Evolutionary conservation across 805 yeast species (phyloP).

Genomic region (Teunomyces cretensis): DNA sequence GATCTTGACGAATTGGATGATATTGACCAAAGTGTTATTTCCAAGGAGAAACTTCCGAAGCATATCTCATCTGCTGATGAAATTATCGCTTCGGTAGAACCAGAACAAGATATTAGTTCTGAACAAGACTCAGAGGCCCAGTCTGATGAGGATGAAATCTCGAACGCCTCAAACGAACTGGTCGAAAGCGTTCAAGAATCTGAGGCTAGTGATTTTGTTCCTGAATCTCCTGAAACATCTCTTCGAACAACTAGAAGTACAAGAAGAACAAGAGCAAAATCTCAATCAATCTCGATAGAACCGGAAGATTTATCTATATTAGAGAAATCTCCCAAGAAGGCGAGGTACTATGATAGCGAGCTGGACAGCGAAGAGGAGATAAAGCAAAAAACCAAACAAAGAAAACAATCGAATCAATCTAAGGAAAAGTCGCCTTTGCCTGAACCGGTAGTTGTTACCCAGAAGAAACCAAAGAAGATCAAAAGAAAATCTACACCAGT

Average conservation of each 20-base stretch:
- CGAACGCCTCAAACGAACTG: background rate
- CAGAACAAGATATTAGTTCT: background rate
- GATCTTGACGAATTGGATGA: background rate
- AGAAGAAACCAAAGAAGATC: background rate
- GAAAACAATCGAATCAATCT: conserved; percentile 1
- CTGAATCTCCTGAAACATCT: background rate
- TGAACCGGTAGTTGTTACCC: background rate
- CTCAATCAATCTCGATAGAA: background rate
- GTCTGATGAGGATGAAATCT: background rate
- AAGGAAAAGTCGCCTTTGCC: background rate
- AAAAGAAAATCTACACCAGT: conserved; percentile 2
- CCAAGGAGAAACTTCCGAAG: background rate
- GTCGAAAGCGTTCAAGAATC: background rate
- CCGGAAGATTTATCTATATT: background rate
- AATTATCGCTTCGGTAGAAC: background rate
- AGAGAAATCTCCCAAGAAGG: background rate
- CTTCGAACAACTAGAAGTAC: background rate
- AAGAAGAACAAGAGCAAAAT: conserved; percentile 1
- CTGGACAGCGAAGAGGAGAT: conserved; percentile 5
- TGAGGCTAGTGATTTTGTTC: conserved; percentile 1
- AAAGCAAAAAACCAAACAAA: background rate
- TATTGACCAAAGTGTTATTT: background rate
- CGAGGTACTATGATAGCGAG: background rate
- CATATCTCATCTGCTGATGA: background rate
- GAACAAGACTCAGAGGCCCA: background rate